Evolutionary conservation across 768 basidiomycete genomes (phyloP), one percentile per base, ranked within the genome.

Genomic region (Lepiota brunneoincarnata): DNA sequence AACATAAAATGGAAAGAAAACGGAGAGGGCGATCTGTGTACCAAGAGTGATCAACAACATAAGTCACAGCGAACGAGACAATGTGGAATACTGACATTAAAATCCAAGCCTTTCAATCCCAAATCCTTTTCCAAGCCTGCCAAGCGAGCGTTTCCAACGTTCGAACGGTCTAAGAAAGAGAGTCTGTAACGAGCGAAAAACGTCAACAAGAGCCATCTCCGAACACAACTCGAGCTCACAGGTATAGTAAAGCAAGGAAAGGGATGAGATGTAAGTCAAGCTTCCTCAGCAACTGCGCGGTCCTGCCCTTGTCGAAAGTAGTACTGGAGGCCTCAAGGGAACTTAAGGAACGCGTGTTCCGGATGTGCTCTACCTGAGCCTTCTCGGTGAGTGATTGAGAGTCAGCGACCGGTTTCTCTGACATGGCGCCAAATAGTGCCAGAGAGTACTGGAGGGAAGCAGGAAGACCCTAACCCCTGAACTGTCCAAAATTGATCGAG

Each of bases 1-100:
- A 43, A 69, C 67, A 51, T 69, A 69, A 55, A 56, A 67, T 10
- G 67, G 68, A 53, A 68, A 68, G 59, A 68, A 68, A 9, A 69
- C 66, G 14, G 68, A 59, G 31, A 69, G 63, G 1, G 67, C 67
- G 45, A 68, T 46, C 64, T 67, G 26, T n/a, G 31, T 14, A 41
- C 10, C 1, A 44, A 31, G 15, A 21, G 26, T 21, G 20, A 35
- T n/a, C 17, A 12, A 40, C 24, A 37, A 40, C 26, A 17, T n/a
- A 20, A 3, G 12, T 36, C 14, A 41, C 17, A 28, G 21, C 23
- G 37, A n/a, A n/a, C 4, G 14, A 43, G 11, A n/a, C 15, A 31
- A 34, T 1, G 4, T 9, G 23, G 20, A 21, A 6, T 17, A 36
- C 56, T 17, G 31, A 69, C 67, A 49, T 67, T 67, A 51, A 67